phyloP scores from a whole-genome alignment of 78 protist genomes.

The Bigelowiella natans region DNA sequence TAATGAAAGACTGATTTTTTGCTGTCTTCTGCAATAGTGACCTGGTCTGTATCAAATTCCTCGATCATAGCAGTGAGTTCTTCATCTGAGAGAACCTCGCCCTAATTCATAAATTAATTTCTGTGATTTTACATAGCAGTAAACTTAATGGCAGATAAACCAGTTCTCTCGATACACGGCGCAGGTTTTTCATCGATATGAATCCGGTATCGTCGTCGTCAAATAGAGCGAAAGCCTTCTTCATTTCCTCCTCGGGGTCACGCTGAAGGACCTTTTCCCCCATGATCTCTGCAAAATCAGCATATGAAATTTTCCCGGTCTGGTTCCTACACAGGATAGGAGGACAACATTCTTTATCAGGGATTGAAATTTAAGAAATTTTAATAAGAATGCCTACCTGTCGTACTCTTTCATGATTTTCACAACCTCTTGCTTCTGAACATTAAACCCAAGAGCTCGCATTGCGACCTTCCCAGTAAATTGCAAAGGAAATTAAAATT shows the following conservation, averaged over 20 bases:
- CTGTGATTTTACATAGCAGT: neutral
- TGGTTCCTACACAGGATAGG: neutral
- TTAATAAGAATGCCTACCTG: neutral
- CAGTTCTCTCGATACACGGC: constrained; percentile 31
- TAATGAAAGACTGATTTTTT: no score
- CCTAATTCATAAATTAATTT: neutral
- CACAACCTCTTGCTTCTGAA: constrained; percentile 15
- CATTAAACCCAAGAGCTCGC: constrained; percentile 42
- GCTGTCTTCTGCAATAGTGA: no score
- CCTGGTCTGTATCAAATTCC: constrained; percentile 42
- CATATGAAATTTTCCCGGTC: constrained; percentile 16
- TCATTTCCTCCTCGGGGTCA: constrained; percentile 13
- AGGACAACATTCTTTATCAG: neutral
- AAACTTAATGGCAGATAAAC: neutral
- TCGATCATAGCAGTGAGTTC: constrained; percentile 50
- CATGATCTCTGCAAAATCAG: constrained; percentile 29
- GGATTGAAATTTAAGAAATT: neutral
- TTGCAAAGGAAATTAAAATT: neutral
- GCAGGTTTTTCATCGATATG: constrained; percentile 23
- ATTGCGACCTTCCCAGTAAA: constrained; percentile 16
- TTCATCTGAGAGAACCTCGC: constrained; percentile 22
- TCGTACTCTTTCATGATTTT: constrained; percentile 24
- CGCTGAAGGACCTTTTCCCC: neutral
- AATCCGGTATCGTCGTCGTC: constrained; percentile 41
- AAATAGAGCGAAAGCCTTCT: constrained; percentile 35